Evolutionary conservation across 768 basidiomycete species (phyloP).

Genomic region (Mycena latifolia): DNA sequence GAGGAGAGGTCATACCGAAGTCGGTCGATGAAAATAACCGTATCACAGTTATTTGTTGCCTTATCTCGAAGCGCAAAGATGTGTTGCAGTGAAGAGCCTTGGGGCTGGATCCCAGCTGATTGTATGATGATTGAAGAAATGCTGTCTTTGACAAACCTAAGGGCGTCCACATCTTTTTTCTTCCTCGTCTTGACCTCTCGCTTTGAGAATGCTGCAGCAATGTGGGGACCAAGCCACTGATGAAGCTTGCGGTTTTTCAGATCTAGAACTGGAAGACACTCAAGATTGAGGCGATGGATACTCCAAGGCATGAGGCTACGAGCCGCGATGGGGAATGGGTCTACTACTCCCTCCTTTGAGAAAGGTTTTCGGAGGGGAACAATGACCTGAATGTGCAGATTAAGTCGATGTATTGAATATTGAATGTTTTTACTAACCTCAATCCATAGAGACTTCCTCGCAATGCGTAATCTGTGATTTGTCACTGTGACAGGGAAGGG

Average conservation of each 20-base stretch:
- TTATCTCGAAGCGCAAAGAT: constrained; percentile 42
- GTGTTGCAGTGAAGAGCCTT: constrained; percentile 4
- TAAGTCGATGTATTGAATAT: too few species aligned
- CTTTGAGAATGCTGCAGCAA: constrained; percentile 18
- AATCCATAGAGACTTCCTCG: constrained; percentile 16
- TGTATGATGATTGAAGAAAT: constrained; percentile 44
- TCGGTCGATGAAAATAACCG: constrained; percentile 59
- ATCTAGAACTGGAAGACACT: constrained; percentile 44
- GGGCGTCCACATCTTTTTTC: constrained; percentile 50
- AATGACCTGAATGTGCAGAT: constrained; percentile 19
- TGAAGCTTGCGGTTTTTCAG: constrained; percentile 15
- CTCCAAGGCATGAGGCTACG: constrained; percentile 42
- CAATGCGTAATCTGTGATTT: constrained; percentile 18
- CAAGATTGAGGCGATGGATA: constrained; percentile 49
- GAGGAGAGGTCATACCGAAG: constrained; percentile 62
- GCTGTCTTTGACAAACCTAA: constrained; percentile 48
- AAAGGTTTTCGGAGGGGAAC: constrained; percentile 30
- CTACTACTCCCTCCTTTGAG: constrained; percentile 42
- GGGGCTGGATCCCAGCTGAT: constrained; percentile 40
- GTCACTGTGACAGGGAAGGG: constrained; percentile 12
- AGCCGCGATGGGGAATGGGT: constrained; percentile 41
- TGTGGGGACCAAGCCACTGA: constrained; percentile 48
- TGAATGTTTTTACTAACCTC: constrained; percentile 44
- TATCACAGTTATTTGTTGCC: constrained; percentile 41
- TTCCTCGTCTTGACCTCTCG: constrained; percentile 49